phyloP scores from a whole-genome alignment of 116 monocot species.

The Trichopus zeylanicus region DNA sequence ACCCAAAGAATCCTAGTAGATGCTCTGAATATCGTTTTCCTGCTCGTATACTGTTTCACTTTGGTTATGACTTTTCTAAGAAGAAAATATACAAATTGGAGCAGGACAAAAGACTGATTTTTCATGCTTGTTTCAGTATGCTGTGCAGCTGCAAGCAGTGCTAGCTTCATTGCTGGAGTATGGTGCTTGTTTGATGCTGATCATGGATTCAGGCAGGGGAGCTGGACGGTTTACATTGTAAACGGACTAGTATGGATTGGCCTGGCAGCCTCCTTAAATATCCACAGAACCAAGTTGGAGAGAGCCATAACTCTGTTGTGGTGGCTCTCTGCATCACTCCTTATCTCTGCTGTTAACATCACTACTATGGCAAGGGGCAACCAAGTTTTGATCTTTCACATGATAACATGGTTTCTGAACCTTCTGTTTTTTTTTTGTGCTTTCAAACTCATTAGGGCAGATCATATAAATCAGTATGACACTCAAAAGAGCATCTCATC shows the following conservation, averaged over 20 bases:
- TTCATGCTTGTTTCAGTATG: slow-evolving; percentile 28
- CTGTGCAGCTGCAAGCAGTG: slow-evolving; percentile 15
- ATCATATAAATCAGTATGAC: neutral
- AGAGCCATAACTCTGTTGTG: slow-evolving; percentile 17
- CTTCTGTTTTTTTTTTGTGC: slow-evolving; percentile 36
- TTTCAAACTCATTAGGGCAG: slow-evolving; percentile 9
- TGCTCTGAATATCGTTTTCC: slow-evolving; percentile 20
- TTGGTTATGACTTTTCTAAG: slow-evolving; percentile 16
- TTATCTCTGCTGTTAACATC: slow-evolving; percentile 27
- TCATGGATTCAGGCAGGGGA: neutral
- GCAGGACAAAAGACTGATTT: slow-evolving; percentile 7
- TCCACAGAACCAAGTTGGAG: slow-evolving; percentile 13
- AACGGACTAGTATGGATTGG: slow-evolving; percentile 31
- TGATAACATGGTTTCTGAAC: slow-evolving; percentile 37
- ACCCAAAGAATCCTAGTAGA: slow-evolving; percentile 39
- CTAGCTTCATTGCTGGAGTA: slow-evolving; percentile 12
- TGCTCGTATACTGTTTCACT: slow-evolving; percentile 18
- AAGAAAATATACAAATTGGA: slow-evolving; percentile 4
- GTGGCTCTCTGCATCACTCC: slow-evolving; percentile 37
- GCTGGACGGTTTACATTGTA: slow-evolving; percentile 20
- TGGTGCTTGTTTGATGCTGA: neutral
- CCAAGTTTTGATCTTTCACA: slow-evolving; percentile 20
- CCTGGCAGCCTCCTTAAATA: slow-evolving; percentile 30
- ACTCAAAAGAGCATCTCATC: neutral
- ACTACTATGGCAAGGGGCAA: slow-evolving; percentile 20